phyloP scores from a whole-genome alignment of 148 eudicot species.

The Rhododendron ferrugineum region DNA sequence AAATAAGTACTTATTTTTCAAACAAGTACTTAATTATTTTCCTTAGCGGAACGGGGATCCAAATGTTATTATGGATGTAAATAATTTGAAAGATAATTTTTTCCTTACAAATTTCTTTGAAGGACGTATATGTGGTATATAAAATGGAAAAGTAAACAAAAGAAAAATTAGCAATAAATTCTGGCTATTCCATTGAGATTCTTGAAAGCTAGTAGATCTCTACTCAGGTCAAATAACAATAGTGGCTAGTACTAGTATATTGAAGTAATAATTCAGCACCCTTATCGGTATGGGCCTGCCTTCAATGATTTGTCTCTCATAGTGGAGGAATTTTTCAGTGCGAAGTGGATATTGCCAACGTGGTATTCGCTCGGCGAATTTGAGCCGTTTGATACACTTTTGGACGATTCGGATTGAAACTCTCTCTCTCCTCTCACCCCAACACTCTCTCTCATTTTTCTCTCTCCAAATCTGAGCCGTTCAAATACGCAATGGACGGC shows the following conservation, averaged over 20 bases:
- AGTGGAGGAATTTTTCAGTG: too few relatives aligned
- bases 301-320: background rate
- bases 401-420: too few relatives aligned
- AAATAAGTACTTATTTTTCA: too few relatives aligned
- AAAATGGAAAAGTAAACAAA: background rate
- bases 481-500: too few relatives aligned
- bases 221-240: background rate
- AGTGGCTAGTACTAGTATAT: background rate
- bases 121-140: background rate
- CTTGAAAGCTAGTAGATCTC: background rate
- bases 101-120: background rate
- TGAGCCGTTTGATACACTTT: too few relatives aligned
- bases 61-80: background rate
- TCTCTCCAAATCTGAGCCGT: too few relatives aligned
- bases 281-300: background rate
- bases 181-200: background rate
- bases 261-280: background rate
- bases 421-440: too few relatives aligned
- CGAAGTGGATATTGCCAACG: too few relatives aligned
- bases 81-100: background rate
- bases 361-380: too few relatives aligned
- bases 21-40: too few relatives aligned
- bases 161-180: background rate
- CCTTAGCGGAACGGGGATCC: too few relatives aligned
- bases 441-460: too few relatives aligned